Percentiles rank a stretch among this genome's conserved stretches.
These are phyloP conservation scores for Poa pratensis DNA, from an alignment of 176 grass and related monocot species.

Conservation along the genomic window DNA sequence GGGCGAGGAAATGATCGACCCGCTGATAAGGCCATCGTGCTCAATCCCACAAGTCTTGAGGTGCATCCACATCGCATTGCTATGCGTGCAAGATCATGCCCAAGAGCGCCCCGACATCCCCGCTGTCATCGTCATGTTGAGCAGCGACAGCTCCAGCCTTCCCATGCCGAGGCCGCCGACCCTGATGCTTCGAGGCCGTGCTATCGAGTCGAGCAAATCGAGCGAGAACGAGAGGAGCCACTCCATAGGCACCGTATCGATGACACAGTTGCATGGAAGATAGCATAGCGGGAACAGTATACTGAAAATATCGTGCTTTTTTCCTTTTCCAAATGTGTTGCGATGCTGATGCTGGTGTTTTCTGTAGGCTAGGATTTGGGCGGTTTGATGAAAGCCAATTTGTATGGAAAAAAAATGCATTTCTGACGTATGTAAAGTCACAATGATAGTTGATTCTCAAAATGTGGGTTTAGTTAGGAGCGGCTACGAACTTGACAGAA, in stretches of 20 bases:
- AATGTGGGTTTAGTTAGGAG: background rate
- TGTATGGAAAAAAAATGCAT: background rate
- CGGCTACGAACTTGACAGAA: background rate
- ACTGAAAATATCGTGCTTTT: background rate
- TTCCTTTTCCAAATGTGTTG: background rate
- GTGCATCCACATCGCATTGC: constrained; percentile 66
- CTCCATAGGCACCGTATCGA: constrained; percentile 46
- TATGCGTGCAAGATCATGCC: constrained; percentile 84
- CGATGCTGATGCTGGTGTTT: background rate
- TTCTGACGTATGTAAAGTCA: constrained; percentile 4
- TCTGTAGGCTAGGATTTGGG: constrained; percentile 28
- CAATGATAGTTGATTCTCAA: background rate
- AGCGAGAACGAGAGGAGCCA: constrained; percentile 53
- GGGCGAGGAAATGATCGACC: constrained; percentile 67
- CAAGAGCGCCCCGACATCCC: constrained; percentile 72
- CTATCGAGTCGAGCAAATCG: constrained; percentile 37
- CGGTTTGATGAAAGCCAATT: background rate
- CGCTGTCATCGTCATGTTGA: constrained; percentile 65
- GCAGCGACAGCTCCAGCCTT: constrained; percentile 42
- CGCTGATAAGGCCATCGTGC: constrained; percentile 51
- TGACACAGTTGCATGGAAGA: constrained; percentile 69
- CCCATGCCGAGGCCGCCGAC: constrained; percentile 67
- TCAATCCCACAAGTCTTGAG: constrained; percentile 48
- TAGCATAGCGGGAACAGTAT: constrained; percentile 35
- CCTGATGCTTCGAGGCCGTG: constrained; percentile 49